These are phyloP conservation scores for Mucuna pruriens DNA, from an alignment of 306 rosid species.

Conservation along the genomic window DNA sequence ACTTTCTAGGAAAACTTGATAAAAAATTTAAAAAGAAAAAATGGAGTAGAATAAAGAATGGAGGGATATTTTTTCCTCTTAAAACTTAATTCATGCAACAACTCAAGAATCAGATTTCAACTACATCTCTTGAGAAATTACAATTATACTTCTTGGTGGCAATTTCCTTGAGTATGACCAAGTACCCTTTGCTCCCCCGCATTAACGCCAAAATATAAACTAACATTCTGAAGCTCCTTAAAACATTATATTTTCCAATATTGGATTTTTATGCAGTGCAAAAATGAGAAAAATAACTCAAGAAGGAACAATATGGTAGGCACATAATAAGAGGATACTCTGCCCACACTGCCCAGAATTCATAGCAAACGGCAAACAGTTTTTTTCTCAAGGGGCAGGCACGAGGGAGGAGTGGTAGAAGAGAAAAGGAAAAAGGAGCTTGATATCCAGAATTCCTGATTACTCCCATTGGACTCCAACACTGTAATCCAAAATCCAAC, in stretches of 20 bases:
- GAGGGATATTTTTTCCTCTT: not conserved
- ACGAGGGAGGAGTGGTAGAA: not conserved
- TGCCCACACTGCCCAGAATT: slow-evolving; percentile 17
- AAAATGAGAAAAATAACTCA: not conserved
- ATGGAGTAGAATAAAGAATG: not conserved
- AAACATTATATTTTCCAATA: not conserved
- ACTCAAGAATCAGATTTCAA: slow-evolving; percentile 5
- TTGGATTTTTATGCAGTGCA: slow-evolving; percentile 9
- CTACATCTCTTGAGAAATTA: slow-evolving; percentile 24
- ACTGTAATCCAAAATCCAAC: slow-evolving; percentile 21
- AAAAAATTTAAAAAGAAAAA: not conserved
- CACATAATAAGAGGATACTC: not conserved
- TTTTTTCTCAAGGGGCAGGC: not conserved
- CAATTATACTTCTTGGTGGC: not conserved
- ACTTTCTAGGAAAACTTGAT: not conserved
- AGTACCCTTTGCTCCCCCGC: slow-evolving; percentile 11
- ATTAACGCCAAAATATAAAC: slow-evolving; percentile 7
- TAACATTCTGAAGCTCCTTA: slow-evolving; percentile 17
- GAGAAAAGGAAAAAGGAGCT: not conserved
- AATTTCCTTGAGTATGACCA: not conserved
- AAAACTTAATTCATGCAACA: slow-evolving; percentile 12
- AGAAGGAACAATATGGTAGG: slow-evolving; percentile 28
- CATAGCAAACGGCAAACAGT: slow-evolving; percentile 2
- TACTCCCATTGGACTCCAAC: slow-evolving; percentile 20
- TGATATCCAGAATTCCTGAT: no score